Evolutionary conservation across 768 basidiomycete species (phyloP), one percentile per base, ranked within the genome.

Genomic region (Gymnopilus dilepis): DNA sequence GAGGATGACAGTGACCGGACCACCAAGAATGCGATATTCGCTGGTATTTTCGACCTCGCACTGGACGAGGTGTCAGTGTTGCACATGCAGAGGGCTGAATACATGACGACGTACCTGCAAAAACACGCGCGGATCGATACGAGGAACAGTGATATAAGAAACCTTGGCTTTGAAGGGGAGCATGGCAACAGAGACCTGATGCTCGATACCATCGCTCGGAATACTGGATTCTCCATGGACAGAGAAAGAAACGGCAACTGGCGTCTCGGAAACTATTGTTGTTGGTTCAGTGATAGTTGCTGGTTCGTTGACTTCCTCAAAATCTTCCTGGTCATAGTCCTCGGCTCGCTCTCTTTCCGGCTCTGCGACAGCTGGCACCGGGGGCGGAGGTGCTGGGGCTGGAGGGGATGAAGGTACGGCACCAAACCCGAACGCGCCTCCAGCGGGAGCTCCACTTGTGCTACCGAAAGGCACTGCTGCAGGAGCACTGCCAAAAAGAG

Each of bases 31-130:
- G 26, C 80, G 74, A 63, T 85, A 85, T 54, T 84, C 83, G 68
- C 83, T 86, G 43, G 78, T 82, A 65, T 88, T 88, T 70, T 82
- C 81, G 54, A 88, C 80, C 60, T 76, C 70, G 60, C 79, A 83
- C 80, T 84, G 51, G 9, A 66, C 56, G 48, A 13, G 8, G 30
- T 30, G 26, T 19, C 37, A 51, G 15, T 61, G 24, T 17, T 15
- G 58, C 4, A 50, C 6, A 34, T 7, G 4, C 17, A 8, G 37
- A 40, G 55, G 45, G 37, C 7, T 21, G 21, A 40, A 26, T 19
- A 54, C 13, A 22, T 19, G n/a, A 22, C 22, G 13, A 71, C 73
- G 19, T 41, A 82, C 83, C 69, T 84, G 80, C 40, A 86, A 69
- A 64, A 82, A 87, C 7, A 82, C 84, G 17, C 77, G 73, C 1